Evolutionary conservation across 495 filamentous ascomycete species (phyloP).

Genomic region (Xylaria bambusicola): DNA sequence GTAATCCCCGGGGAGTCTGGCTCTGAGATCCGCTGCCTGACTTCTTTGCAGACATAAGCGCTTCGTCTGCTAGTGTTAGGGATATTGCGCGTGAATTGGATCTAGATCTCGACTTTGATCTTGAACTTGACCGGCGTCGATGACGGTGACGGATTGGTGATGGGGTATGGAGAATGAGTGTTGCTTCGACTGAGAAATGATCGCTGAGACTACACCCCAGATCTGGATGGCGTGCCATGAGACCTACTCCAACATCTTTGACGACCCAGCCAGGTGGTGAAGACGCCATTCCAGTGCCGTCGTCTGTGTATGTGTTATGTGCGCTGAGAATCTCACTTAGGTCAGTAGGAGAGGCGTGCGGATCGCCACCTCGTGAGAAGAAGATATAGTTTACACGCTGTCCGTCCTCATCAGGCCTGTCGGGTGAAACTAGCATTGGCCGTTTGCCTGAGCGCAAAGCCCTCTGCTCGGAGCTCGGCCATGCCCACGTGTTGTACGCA

Average conservation of each 20-base stretch:
- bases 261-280: constrained; percentile 62
- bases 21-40: constrained; percentile 17
- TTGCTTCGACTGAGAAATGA: constrained; percentile 84
- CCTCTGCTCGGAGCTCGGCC: constrained; percentile 64
- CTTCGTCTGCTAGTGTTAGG: background rate
- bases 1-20: constrained; percentile 14
- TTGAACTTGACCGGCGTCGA: constrained; percentile 2
- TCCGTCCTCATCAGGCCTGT: constrained; percentile 67
- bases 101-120: constrained; percentile 6
- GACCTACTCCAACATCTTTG: constrained; percentile 67
- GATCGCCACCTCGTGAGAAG: constrained; percentile 35
- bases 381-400: constrained; percentile 98
- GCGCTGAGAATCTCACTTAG: constrained; percentile 18
- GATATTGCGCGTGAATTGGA: background rate
- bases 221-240: constrained; percentile 80
- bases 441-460: constrained; percentile 54
- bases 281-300: constrained; percentile 17
- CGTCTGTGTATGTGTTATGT: constrained; percentile 22
- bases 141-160: constrained; percentile 2
- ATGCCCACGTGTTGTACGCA: constrained; percentile 89
- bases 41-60: constrained; percentile 26
- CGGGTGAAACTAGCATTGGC: constrained; percentile 53
- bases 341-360: constrained; percentile 2
- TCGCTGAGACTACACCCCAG: constrained; percentile 85
- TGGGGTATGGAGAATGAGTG: constrained; percentile 49